Conservation (phyloP, 129 eudicot genomes). For the Glebionis coronaria region DNA sequence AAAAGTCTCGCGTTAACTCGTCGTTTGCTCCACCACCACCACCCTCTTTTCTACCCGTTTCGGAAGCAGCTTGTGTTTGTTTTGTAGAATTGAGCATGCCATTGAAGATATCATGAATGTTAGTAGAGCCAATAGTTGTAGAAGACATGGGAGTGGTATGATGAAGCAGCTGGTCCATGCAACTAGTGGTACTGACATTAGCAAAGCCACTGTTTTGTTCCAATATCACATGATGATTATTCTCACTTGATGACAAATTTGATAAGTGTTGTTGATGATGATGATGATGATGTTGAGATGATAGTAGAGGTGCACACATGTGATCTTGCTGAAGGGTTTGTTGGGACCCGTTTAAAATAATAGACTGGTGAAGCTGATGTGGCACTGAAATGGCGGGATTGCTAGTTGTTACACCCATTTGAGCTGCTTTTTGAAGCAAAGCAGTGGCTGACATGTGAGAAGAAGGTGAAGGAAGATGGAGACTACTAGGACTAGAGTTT, state of each 20-base stretch:
- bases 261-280: slow-evolving; percentile 33
- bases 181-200: slow-evolving; percentile 29
- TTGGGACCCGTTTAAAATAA: slow-evolving; percentile 35
- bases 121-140: slow-evolving; percentile 32
- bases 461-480: slow-evolving; percentile 28
- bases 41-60: slow-evolving; percentile 28
- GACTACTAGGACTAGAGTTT: slow-evolving; percentile 11
- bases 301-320: slow-evolving; percentile 50
- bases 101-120: slow-evolving; percentile 41
- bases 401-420: slow-evolving; percentile 73
- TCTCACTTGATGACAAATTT: slow-evolving; percentile 45
- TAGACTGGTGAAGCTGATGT: slow-evolving; percentile 14
- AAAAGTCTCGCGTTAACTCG: slow-evolving; percentile 72
- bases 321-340: slow-evolving; percentile 39
- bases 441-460: slow-evolving; percentile 79
- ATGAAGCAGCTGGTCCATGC: slow-evolving; percentile 45
- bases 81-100: slow-evolving; percentile 35
- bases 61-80: slow-evolving; percentile 14
- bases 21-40: slow-evolving; percentile 35
- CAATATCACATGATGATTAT: slow-evolving; percentile 39
- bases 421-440: slow-evolving; percentile 69
- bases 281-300: slow-evolving; percentile 32
- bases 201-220: slow-evolving; percentile 30
- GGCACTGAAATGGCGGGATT: slow-evolving; percentile 9
- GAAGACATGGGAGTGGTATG: slow-evolving; percentile 32